A percentile compares a stretch with the other conserved stretches of the same genome.
phyloP scores from a whole-genome alignment of 2,329 filamentous ascomycete genomes.

The Leptographium lundbergii region DNA sequence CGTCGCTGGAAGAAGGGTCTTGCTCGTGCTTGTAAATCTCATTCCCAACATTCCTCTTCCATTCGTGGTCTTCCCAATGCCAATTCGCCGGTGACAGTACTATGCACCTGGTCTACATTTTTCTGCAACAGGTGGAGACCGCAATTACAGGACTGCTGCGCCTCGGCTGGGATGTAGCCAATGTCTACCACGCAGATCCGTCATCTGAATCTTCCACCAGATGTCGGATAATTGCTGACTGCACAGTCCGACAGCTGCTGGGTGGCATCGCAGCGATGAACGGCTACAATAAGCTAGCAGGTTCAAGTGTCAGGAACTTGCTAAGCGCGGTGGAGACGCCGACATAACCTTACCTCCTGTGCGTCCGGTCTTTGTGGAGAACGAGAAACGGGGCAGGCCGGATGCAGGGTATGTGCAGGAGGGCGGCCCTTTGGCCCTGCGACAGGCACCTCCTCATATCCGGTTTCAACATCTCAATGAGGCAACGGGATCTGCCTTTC shows the following conservation, averaged over 20 bases:
- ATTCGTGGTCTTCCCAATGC: too few relatives aligned
- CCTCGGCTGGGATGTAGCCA: too few relatives aligned
- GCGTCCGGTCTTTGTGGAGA: neutral
- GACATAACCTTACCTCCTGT: neutral
- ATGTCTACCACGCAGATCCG: too few relatives aligned
- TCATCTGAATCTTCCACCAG: neutral
- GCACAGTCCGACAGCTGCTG: neutral
- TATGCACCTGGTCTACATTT: too few relatives aligned
- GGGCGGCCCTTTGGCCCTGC: constrained; percentile 11
- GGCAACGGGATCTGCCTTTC: constrained; percentile 18
- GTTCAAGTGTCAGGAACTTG: neutral
- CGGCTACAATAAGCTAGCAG: neutral
- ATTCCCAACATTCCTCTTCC: too few relatives aligned
- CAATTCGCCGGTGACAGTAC: too few relatives aligned
- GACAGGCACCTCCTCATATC: constrained; percentile 15
- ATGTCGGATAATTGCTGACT: neutral
- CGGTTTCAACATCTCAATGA: constrained; percentile 18
- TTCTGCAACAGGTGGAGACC: too few relatives aligned
- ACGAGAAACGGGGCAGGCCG: neutral
- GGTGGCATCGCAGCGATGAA: neutral
- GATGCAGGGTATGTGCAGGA: neutral
- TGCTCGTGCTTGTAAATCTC: too few relatives aligned
- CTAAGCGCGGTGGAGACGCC: neutral
- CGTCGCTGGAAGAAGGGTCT: too few relatives aligned
- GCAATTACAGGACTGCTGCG: too few relatives aligned